Percentiles rank a stretch among this genome's conserved stretches.
phyloP scores from a whole-genome alignment of 805 yeast species.

The Maudiozyma bulderi region DNA sequence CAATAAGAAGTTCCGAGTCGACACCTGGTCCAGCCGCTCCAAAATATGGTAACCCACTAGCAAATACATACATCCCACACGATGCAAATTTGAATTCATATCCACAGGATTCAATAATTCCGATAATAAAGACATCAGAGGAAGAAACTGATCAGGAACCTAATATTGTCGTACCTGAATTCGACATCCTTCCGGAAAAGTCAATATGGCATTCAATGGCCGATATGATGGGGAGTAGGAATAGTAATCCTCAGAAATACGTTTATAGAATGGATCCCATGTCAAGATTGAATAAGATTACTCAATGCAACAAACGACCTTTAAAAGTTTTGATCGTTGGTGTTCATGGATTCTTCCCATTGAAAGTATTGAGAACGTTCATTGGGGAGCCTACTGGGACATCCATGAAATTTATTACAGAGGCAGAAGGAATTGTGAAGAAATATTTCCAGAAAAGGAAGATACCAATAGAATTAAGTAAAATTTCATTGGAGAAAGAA shows the following conservation, averaged over 20 bases:
- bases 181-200: constrained; percentile 22
- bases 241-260: constrained; percentile 10
- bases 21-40: constrained; percentile 1
- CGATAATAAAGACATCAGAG: neutral
- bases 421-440: constrained; percentile 71
- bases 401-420: constrained; percentile 78
- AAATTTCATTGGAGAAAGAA: constrained; percentile 88
- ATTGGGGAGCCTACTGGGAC: constrained; percentile 97
- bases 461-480: constrained; percentile 52
- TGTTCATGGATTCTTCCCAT: constrained; percentile 94
- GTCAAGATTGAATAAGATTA: constrained; percentile 11
- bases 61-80: constrained; percentile 14
- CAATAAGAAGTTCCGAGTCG: neutral
- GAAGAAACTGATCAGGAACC: constrained; percentile 9
- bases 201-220: constrained; percentile 20
- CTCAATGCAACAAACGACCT: constrained; percentile 22
- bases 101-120: neutral
- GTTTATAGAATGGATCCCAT: constrained; percentile 12
- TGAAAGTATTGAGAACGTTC: constrained; percentile 69
- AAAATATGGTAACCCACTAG: constrained; percentile 3
- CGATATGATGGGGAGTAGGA: constrained; percentile 9
- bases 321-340: constrained; percentile 75
- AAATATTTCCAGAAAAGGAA: constrained; percentile 48
- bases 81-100: constrained; percentile 6
- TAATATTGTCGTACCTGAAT: constrained; percentile 25